These are phyloP conservation scores for Leccinum pachyderme DNA, from an alignment of 1,284 basidiomycete genomes.

Conservation along the genomic window DNA sequence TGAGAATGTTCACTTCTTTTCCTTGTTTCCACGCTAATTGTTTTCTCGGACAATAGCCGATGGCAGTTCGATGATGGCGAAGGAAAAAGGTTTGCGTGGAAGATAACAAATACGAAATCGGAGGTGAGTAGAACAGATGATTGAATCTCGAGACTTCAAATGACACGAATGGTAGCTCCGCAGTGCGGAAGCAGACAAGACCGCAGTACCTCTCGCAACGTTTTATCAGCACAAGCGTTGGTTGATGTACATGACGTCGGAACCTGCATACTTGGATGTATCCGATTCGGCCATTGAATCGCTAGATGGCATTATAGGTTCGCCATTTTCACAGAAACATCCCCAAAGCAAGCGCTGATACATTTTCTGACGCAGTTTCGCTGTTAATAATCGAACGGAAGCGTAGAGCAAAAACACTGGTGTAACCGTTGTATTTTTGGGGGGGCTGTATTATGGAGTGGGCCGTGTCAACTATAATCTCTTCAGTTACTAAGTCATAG, in stretches of 20 bases:
- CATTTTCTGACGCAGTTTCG: conserved; percentile 16
- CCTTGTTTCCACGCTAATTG: neutral
- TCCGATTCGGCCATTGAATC: conserved; percentile 35
- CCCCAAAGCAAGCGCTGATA: conserved; percentile 4
- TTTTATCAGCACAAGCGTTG: conserved; percentile 39
- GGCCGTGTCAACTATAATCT: conserved; percentile 18
- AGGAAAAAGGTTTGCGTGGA: conserved; percentile 25
- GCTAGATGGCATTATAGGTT: conserved; percentile 40
- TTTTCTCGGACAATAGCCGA: conserved; percentile 12
- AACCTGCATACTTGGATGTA: conserved; percentile 39
- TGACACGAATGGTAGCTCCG: conserved; percentile 16
- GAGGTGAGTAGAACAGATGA: conserved; percentile 9
- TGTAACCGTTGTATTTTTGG: conserved; percentile 1
- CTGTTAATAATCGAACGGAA: conserved; percentile 21
- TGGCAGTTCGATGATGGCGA: conserved; percentile 28
- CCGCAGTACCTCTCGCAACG: conserved; percentile 29
- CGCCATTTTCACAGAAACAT: conserved; percentile 7
- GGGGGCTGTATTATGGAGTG: neutral
- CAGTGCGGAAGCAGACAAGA: conserved; percentile 12
- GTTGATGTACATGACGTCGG: conserved; percentile 37
- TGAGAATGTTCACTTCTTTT: neutral
- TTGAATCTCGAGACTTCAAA: neutral
- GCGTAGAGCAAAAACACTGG: conserved; percentile 10
- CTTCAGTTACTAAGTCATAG: conserved; percentile 9
- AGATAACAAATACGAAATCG: conserved; percentile 4